These are phyloP conservation scores for Mediolabrus comicus DNA, from an alignment of 108 stramenopile genomes.

Conservation along the genomic window DNA sequence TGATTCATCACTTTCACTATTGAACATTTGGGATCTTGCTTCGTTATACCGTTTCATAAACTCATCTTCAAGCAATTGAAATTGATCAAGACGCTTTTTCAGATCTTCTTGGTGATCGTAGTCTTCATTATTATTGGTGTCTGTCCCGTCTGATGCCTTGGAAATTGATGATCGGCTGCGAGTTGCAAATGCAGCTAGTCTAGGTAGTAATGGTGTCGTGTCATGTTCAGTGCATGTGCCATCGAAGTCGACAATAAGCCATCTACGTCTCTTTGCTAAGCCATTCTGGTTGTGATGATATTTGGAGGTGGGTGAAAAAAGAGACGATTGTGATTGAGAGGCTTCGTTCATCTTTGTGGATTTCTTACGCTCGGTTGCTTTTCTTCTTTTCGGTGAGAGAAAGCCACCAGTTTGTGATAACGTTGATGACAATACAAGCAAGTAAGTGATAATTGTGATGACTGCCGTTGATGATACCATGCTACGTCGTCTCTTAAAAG, in stretches of 20 bases:
- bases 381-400: background rate
- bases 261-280: constrained; percentile 20
- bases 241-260: constrained; percentile 61
- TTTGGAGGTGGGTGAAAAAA: constrained; percentile 16
- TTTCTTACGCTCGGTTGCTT: background rate
- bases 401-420: background rate
- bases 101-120: constrained; percentile 29
- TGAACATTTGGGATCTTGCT: constrained; percentile 20
- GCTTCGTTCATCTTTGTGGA: background rate
- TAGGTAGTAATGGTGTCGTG: constrained; percentile 54
- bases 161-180: constrained; percentile 26
- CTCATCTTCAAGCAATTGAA: constrained; percentile 44
- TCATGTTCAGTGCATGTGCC: constrained; percentile 51
- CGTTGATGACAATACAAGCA: background rate
- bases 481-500: background rate
- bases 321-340: background rate
- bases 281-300: constrained; percentile 13
- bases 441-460: background rate
- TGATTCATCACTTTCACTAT: background rate
- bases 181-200: constrained; percentile 39
- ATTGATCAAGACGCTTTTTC: constrained; percentile 32
- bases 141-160: background rate
- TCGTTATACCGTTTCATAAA: constrained; percentile 37
- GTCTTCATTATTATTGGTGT: background rate
- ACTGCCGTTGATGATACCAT: background rate